Evolutionary conservation across 176 grass and related monocot species (phyloP), one percentile per base, ranked within the genome.

Genomic region (Aegilops umbellulata): DNA sequence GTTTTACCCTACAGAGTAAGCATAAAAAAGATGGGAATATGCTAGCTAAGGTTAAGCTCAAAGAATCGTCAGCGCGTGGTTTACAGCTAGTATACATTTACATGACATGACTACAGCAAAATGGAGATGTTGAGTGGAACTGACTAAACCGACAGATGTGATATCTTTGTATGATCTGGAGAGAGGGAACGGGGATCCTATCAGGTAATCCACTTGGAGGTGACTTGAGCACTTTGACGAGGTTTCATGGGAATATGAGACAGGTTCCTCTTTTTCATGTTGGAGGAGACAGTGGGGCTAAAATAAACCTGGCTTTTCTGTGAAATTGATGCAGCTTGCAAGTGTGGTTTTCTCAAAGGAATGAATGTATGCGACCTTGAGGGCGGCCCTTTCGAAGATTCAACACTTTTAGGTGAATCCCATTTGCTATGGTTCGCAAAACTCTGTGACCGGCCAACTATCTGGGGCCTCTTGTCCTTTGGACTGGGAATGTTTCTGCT

Each of bases 401-500:
- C 93, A 3, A 88, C 86, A 62, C 83, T 94, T 66, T 62, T 92
- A 34, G 93, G 91, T 1, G 94, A 99, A 70, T 81, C 90, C 97
- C 92, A 96, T 86, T 81, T 96, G 90, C 64, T 91, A 90, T 82
- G 86, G 60, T 99, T 96, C 23, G 92, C 80, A 84, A 93, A 94
- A 84, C 91, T 94, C 42, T 91, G 92, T 69, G 92, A 94, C 86
- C 94, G 88, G 16, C 92, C 92, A 68, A 93, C 92, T 71, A 81
- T 80, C 62, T 94, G 74, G 10, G 84, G 26, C 29, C 68, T 87
- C 83, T 93, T 88, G 69, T 90, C 94, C 79, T 93, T 92, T 26
- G 92, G 90, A 82, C 82, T 96, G 47, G 92, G 97, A 46, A 94
- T 91, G 72, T 99, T 99, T 87, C 97, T 69, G 92, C 97, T 99